These are phyloP conservation scores for Wickerhamomyces silvicola DNA, from an alignment of 805 yeast species.

Conservation along the genomic window DNA sequence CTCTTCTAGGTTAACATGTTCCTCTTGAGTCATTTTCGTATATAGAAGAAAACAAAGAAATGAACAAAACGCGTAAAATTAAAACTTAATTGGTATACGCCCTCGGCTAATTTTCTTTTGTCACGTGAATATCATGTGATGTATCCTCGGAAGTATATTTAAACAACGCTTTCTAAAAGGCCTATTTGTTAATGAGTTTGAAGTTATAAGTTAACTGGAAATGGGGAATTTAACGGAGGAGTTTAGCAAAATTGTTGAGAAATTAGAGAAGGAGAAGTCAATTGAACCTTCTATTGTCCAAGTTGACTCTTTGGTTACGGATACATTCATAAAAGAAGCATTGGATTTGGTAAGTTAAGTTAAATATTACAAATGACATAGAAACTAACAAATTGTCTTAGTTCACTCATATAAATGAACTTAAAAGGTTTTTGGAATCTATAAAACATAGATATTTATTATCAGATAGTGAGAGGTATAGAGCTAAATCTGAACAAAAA, in stretches of 20 bases:
- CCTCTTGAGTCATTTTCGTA: slow-evolving; percentile 9
- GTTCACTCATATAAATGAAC: slow-evolving; percentile 21
- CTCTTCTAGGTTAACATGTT: slow-evolving; percentile 45
- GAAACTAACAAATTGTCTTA: no score
- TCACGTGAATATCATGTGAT: neutral
- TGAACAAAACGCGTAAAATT: neutral
- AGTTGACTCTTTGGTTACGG: slow-evolving; percentile 8
- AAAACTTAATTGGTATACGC: neutral
- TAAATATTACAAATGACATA: no score
- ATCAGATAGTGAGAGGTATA: slow-evolving; percentile 7
- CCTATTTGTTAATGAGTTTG: neutral
- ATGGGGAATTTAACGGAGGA: slow-evolving; percentile 15
- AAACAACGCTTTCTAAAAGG: neutral
- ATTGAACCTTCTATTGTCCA: slow-evolving; percentile 1
- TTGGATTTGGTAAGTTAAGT: slow-evolving; percentile 11
- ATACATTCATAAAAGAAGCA: slow-evolving; percentile 18
- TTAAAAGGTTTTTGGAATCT: slow-evolving; percentile 20
- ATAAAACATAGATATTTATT: slow-evolving; percentile 24
- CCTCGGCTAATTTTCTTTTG: neutral
- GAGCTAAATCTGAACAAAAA: slow-evolving; percentile 9
- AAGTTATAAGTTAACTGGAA: neutral
- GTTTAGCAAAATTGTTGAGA: slow-evolving; percentile 6
- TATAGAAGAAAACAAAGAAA: neutral
- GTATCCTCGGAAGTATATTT: neutral
- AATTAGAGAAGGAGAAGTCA: slow-evolving; percentile 7